Evolutionary conservation across 2,329 filamentous ascomycete genomes (phyloP), one percentile per base, ranked within the genome.

Genomic region (Trichoderma brevicompactum): DNA sequence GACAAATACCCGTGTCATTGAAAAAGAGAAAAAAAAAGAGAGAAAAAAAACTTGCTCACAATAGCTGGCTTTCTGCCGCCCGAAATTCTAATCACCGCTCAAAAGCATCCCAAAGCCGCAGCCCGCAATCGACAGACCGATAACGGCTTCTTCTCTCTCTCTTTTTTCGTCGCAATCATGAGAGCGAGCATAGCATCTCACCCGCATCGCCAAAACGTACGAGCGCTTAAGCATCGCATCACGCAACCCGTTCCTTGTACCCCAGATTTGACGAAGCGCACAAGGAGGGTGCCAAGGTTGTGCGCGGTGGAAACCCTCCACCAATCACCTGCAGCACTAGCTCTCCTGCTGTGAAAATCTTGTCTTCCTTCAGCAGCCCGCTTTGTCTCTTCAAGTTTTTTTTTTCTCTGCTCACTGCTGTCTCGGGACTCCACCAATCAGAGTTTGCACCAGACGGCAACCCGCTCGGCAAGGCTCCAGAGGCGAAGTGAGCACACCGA

Each of bases 291-390:
- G 53, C 32, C 40, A 41, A 49, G 56, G 44, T 62, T 44, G 40
- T 19, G 23, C 12, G 13, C 23, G 28, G 54, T 58, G 54, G 54
- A n/a, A 36, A 58, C 19, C 49, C 49, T 58, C 59, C 48, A 19
- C 59, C 59, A 62, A 52, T 59, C 41, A 48, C 41, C 55, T 46
- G 55, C 54, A 44, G 54, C 40, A 15, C 50, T 53, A 19, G 15
- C 49, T 32, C 12, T 13, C 48, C 15, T 8, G 32, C 28, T 8
- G n/a, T 54, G 53, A 43, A 56, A 50, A 41, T 41, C 44, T 17
- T n/a, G 44, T 32, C 34, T 28, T 32, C 36, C 17, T 17, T 44
- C 19, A 44, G 38, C 53, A 54, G 52, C 36, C 34, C 36, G 34
- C 38, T 44, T 46, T 41, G 28, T 15, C 19, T 43, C 23, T 28